Conservation (phyloP, 2,329 filamentous ascomycete genomes). For the Aspergillus quadrilineatus region DNA sequence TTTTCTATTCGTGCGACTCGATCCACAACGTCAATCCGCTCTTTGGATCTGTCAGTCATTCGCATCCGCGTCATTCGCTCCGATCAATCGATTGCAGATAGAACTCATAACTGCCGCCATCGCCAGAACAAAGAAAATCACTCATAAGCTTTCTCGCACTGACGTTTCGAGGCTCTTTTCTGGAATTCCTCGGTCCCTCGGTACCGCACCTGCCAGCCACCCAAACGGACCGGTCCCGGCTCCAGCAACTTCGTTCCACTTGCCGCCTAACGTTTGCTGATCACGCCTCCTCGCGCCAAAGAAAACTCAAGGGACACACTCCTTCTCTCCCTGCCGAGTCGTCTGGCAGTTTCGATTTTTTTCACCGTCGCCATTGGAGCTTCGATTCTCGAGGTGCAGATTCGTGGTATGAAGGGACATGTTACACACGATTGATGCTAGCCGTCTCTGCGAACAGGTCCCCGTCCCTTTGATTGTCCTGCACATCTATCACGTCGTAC, state of each 20-base stretch:
- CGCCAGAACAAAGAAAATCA: conserved; percentile 11
- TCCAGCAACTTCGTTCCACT: conserved; percentile 8
- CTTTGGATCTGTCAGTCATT: conserved; percentile 9
- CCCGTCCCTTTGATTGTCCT: conserved; percentile 19
- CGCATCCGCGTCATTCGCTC: not conserved
- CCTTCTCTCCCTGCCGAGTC: conserved; percentile 18
- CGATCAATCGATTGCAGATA: not conserved
- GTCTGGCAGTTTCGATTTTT: not conserved
- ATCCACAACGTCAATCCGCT: conserved; percentile 12
- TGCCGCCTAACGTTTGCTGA: conserved; percentile 19
- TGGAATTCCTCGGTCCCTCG: not conserved
- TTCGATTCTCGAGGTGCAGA: conserved; percentile 20
- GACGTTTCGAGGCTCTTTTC: conserved; percentile 1
- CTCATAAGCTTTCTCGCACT: not conserved
- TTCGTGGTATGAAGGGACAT: conserved; percentile 21
- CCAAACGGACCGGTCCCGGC: conserved; percentile 10
- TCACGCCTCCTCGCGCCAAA: conserved; percentile 12
- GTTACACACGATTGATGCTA: conserved; percentile 26
- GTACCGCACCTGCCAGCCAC: conserved; percentile 4
- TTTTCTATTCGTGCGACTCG: conserved; percentile 13
- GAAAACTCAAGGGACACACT: conserved; percentile 19
- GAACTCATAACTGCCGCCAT: not conserved
- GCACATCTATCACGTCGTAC: conserved; percentile 25
- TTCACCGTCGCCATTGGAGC: conserved; percentile 9
- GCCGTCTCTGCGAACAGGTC: conserved; percentile 22